Evolutionary conservation across 306 rosid genomes (phyloP).

Genomic region (Fragaria nilgerrensis): DNA sequence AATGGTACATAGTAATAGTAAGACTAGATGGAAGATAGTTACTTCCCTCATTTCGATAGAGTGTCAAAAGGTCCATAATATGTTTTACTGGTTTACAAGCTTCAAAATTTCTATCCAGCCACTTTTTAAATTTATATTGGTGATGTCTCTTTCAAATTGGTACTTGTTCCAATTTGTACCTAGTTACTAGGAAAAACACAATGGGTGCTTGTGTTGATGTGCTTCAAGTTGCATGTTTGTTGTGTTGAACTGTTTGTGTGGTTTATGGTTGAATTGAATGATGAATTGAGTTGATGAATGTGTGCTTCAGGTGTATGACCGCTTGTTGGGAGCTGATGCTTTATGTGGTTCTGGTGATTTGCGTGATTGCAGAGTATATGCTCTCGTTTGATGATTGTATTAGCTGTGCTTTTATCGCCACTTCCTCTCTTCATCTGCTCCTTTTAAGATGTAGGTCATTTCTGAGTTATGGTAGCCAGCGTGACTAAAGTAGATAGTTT

Average conservation of each 20-base stretch:
- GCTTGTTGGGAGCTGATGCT: slow-evolving; percentile 97
- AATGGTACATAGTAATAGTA: not conserved
- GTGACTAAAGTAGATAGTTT: slow-evolving; percentile 24
- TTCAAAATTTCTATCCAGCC: not conserved
- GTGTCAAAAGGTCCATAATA: not conserved
- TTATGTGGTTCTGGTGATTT: slow-evolving; percentile 94
- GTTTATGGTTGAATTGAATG: slow-evolving; percentile 38
- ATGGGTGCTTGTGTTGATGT: not conserved
- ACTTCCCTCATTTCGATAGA: not conserved
- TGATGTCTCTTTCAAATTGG: not conserved
- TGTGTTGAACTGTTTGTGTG: slow-evolving; percentile 25
- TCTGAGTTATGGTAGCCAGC: slow-evolving; percentile 32
- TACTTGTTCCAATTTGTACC: not conserved
- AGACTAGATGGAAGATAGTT: not conserved
- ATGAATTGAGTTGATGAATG: slow-evolving; percentile 83
- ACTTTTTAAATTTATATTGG: not conserved
- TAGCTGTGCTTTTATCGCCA: slow-evolving; percentile 65
- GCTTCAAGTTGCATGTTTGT: slow-evolving; percentile 27
- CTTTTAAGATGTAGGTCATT: slow-evolving; percentile 26
- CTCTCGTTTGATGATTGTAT: slow-evolving; percentile 87
- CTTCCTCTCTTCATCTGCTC: slow-evolving; percentile 50
- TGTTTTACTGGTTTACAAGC: not conserved
- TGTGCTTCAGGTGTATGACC: slow-evolving; percentile 89
- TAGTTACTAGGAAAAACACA: not conserved
- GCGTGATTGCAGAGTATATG: slow-evolving; percentile 86